Evolutionary conservation across 371 early-diverging fungal species (phyloP), one percentile per base, ranked within the genome.

Genomic region (Mucor plumbeus): DNA sequence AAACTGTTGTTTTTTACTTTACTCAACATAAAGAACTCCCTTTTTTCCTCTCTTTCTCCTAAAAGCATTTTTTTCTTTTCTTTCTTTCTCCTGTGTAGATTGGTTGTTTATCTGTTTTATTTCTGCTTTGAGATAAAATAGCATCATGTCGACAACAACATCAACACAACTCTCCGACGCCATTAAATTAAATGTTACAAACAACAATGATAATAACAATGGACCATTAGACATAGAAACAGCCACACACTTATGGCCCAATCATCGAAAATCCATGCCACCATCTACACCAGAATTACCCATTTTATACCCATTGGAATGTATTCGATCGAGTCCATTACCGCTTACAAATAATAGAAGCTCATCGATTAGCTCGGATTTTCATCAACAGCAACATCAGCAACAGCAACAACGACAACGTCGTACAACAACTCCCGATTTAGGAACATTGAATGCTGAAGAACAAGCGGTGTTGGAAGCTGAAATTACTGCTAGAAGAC

Each of bases 401-500:
- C 21, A 40, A 33, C 39, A 54, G 33, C 4, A 17, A 9, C 41
- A 35, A 35, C 13, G 13, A 35, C 47, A 39, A 47, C 70, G 70
- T 55, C 66, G 63, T 39, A 68, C 63, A 31, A 58, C 59, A 15
- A 69, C 69, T 2, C 73, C 73, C 17, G 77, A 75, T 70, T 65
- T 82, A 21, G 77, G 76, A 48, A 59, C 75, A 39, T 56, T 82
- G 31, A 65, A 74, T 69, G 62, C 66, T 7, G 82, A 82, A 14
- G 82, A 82, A 50, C 71, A 77, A 63, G 67, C 68, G 3, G 76
- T 71, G 0, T 63, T 82, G 15, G 74, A 79, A 57, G 71, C 67
- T 14, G 82, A 79, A 21, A 82, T 82, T 17, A 67, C 70, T 8
- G 76, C 79, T 8, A 72, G 82, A 58, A 68, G 79, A 48, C 70